Evolutionary conservation across 1,284 basidiomycete species (phyloP).

Genomic region (Melampsora abietis-canadensis): DNA sequence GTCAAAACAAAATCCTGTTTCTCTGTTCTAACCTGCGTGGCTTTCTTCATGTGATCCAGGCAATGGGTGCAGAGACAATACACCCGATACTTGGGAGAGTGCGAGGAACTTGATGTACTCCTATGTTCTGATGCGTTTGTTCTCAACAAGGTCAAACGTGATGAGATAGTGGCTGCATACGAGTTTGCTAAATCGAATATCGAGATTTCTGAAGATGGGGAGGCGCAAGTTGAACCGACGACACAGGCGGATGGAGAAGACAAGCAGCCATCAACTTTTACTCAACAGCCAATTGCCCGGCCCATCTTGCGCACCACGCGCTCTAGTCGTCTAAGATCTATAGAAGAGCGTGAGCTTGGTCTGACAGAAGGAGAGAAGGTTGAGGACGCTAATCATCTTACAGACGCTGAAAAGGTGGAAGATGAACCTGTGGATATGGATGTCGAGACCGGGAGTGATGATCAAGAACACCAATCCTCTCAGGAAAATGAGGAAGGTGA

Average conservation of each 20-base stretch:
- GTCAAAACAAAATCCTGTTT: background rate
- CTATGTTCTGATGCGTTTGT: slow-evolving; percentile 40
- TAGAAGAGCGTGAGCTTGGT: background rate
- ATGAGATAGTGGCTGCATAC: slow-evolving; percentile 24
- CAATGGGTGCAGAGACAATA: slow-evolving; percentile 37
- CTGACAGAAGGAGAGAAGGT: background rate
- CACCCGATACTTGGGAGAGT: slow-evolving; percentile 39
- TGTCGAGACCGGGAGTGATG: background rate
- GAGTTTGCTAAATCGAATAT: slow-evolving; percentile 35
- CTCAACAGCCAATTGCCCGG: background rate
- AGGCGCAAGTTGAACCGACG: background rate
- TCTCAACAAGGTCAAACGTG: slow-evolving; percentile 22
- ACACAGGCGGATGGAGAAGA: background rate
- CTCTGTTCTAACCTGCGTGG: background rate
- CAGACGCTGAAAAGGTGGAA: background rate
- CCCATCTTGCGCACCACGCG: background rate
- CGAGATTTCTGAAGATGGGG: slow-evolving; percentile 10
- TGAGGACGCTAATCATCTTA: background rate
- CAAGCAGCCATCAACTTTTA: background rate
- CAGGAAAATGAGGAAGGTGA: background rate
- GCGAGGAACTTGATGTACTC: slow-evolving; percentile 30
- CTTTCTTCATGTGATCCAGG: slow-evolving; percentile 16
- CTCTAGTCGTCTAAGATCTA: background rate
- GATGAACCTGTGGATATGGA: background rate
- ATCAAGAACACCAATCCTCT: background rate